A percentile compares a stretch with the other conserved stretches of the same genome.
phyloP scores from a whole-genome alignment of 1,284 basidiomycete species.

The Retiboletus flavoniger region DNA sequence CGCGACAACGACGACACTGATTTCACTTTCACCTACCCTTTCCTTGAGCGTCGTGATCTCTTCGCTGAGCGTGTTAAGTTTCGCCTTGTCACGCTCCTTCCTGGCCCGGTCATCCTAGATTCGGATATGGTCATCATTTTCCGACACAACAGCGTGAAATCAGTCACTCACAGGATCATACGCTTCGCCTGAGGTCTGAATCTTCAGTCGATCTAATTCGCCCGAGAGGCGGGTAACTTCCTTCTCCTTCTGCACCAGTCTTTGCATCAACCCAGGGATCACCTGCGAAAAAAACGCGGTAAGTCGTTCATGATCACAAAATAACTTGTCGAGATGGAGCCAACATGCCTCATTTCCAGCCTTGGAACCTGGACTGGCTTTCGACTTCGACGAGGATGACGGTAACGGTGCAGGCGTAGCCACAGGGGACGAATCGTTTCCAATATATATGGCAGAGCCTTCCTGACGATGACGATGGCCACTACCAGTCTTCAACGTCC shows the following conservation, averaged over 20 bases:
- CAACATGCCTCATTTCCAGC: constrained; percentile 50
- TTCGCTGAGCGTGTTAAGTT: constrained; percentile 73
- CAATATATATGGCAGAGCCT: constrained; percentile 19
- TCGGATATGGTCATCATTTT: neutral
- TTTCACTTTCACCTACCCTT: constrained; percentile 46
- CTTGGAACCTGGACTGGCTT: constrained; percentile 41
- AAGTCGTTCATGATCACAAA: neutral
- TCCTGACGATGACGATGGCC: constrained; percentile 53
- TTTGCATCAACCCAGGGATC: constrained; percentile 77
- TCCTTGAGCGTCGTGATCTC: constrained; percentile 74
- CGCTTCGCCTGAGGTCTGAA: constrained; percentile 54
- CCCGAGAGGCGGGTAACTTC: constrained; percentile 73
- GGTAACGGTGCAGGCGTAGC: neutral
- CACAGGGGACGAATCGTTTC: neutral
- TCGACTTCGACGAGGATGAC: constrained; percentile 42
- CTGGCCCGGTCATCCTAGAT: constrained; percentile 74
- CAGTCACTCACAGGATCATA: constrained; percentile 54
- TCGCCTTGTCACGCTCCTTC: constrained; percentile 71
- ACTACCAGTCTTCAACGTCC: constrained; percentile 50
- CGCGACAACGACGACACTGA: neutral
- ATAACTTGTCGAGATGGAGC: neutral
- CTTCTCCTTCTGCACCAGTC: constrained; percentile 82
- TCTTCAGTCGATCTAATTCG: constrained; percentile 66
- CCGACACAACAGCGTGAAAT: constrained; percentile 1
- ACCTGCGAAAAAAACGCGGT: constrained; percentile 40